Conservation (phyloP, 108 stramenopile genomes). For the Seminavis robusta region DNA sequence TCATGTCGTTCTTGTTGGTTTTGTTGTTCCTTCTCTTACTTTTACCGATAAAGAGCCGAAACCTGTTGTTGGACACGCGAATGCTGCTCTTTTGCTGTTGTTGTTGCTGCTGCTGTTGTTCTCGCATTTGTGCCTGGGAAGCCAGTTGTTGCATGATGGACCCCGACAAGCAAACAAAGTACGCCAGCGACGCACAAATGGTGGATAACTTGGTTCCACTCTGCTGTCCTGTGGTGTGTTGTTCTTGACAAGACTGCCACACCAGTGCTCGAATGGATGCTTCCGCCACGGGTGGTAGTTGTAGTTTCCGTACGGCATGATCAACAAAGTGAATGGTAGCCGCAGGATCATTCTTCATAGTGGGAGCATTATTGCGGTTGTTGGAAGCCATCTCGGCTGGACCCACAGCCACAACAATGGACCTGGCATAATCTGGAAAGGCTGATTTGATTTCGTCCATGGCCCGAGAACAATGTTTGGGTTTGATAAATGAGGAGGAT, state of each 20-base stretch:
- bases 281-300: constrained; percentile 50
- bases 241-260: constrained; percentile 28
- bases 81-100: too few relatives aligned
- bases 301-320: constrained; percentile 37
- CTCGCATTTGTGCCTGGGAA: constrained; percentile 20
- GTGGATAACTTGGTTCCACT: constrained; percentile 33
- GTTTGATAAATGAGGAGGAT: constrained; percentile 28
- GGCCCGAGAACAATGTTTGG: constrained; percentile 52
- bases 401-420: not conserved
- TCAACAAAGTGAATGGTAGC: too few relatives aligned
- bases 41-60: not conserved
- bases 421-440: constrained; percentile 42
- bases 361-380: not conserved
- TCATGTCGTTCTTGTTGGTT: not conserved
- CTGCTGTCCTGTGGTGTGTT: constrained; percentile 11
- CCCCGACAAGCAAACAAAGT: constrained; percentile 44
- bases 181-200: constrained; percentile 37
- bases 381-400: not conserved
- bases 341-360: constrained; percentile 16
- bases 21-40: too few relatives aligned
- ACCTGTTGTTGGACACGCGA: not conserved
- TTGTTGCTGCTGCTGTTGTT: not conserved
- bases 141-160: constrained; percentile 50
- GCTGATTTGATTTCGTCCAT: constrained; percentile 42
- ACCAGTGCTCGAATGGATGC: constrained; percentile 38